Evolutionary conservation across 73 alveolate species (phyloP).

Genomic region (Breviolum minutum): DNA sequence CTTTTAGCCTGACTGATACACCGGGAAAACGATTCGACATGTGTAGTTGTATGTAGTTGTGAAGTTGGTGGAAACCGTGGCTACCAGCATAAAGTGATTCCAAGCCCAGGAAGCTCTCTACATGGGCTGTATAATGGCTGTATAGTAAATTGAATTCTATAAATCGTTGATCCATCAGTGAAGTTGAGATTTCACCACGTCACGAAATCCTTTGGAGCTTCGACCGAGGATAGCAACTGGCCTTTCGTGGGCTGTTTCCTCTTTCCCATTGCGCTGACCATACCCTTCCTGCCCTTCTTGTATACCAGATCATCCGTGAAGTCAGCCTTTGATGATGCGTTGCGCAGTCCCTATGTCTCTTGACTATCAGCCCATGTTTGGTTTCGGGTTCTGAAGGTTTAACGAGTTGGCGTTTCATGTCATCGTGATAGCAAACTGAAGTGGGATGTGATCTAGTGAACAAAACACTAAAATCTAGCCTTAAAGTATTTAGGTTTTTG

Average conservation of each 20-base stretch:
- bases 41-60: background rate
- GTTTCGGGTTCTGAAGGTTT: background rate
- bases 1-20: too few species aligned
- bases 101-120: background rate
- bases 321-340: background rate
- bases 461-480: background rate
- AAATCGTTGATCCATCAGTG: background rate
- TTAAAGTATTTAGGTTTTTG: too few species aligned
- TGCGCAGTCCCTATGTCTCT: background rate
- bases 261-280: conserved; percentile 6
- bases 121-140: background rate
- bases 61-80: background rate
- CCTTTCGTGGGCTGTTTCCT: conserved; percentile 9
- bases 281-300: background rate
- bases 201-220: background rate
- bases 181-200: background rate
- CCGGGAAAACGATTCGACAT: background rate
- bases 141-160: background rate
- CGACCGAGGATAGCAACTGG: background rate
- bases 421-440: background rate
- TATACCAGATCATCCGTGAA: background rate
- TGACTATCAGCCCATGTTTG: too few species aligned
- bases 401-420: background rate
- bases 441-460: background rate
- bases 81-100: too few species aligned